Base-by-base conservation (phyloP, 1,284 basidiomycete genomes). In the Fistulinella cinereoalba region DNA sequence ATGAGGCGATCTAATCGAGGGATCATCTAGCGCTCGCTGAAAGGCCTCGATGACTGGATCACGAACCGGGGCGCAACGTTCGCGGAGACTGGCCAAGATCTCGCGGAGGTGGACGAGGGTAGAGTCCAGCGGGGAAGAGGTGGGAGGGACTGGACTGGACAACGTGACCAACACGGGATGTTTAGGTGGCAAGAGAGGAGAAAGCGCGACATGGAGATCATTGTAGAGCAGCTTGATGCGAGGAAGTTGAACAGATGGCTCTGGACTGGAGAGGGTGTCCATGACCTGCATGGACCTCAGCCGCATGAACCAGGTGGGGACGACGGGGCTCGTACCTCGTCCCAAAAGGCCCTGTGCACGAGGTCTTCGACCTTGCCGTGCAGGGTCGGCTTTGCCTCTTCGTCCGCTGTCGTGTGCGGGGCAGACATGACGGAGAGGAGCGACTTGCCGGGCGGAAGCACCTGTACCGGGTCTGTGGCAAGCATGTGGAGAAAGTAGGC, bases 361-460 rank as follows among this genome's bases (percentile, higher is more conserved):
- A 77, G 68, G 44, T 75, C 70, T 49, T 76, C 74, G 6, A 88
- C 80, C 49, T 71, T 73, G 28, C 72, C 68, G 19, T 75, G 70
- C 4, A 85, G 52, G 12, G 61, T 61, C 6, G 69, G 59, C 24
- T 58, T 57, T 13, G 55, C 48, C 12, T 62, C 51, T 22, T 54
- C 49, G 37, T 60, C 53, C 43, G 50, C 33, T 18, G 56, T 53
- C 18, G 65, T 62, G 41, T 64, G 68, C 8, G 72, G 61, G 32
- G 68, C 68, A 18, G 76, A 70, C 66, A 87, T 65, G 63, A 81
- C 72, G 9, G 85, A 83, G 1, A 83, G 60, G 2, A 88, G 68
- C 0, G 83, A 83, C 61, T 88, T 87, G 32, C 83, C 83, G 0
- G 79, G 75, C 0, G 85, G 81, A 13, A 89, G 67, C 18, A 85